Conservation (phyloP, 2,329 filamentous ascomycete genomes). For the Colletotrichum sp. region DNA sequence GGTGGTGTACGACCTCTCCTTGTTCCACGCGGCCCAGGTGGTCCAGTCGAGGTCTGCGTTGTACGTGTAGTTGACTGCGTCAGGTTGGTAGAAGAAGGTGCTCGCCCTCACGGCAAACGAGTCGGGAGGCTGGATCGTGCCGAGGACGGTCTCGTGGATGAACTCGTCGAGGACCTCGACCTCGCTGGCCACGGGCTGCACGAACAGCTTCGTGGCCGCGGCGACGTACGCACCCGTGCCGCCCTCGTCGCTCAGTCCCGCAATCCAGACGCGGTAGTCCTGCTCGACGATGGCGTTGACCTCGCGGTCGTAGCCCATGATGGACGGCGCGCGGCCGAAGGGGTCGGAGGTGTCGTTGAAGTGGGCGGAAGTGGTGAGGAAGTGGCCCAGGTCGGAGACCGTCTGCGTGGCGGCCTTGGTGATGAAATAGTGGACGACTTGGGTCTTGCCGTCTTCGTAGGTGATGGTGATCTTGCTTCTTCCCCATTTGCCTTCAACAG, state of each 20-base stretch:
- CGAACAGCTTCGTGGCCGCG: conserved; percentile 57
- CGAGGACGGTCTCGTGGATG: conserved; percentile 54
- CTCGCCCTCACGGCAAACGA: conserved; percentile 52
- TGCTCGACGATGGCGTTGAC: conserved; percentile 45
- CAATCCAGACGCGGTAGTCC: conserved; percentile 60
- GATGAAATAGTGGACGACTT: conserved; percentile 62
- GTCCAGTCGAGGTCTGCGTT: conserved; percentile 48
- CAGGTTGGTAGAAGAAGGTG: conserved; percentile 61
- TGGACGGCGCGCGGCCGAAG: conserved; percentile 57
- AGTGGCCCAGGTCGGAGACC: conserved; percentile 52
- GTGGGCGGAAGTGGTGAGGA: conserved; percentile 59
- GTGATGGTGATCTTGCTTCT: conserved; percentile 50
- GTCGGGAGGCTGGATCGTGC: conserved; percentile 44
- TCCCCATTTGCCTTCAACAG: conserved; percentile 51
- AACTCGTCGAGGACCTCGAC: conserved; percentile 59
- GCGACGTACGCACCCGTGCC: conserved; percentile 62
- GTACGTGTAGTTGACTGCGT: conserved; percentile 48
- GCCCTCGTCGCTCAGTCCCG: conserved; percentile 64
- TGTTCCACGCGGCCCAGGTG: conserved; percentile 27
- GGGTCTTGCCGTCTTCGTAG: conserved; percentile 51
- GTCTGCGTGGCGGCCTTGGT: conserved; percentile 50
- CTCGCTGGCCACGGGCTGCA: conserved; percentile 53
- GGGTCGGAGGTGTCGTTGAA: conserved; percentile 56
- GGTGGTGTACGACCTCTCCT: conserved; percentile 45
- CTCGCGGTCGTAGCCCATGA: conserved; percentile 63